Percentiles rank a stretch among this genome's conserved stretches.
These are phyloP conservation scores for Septoria petroselini DNA, from an alignment of 2,329 filamentous ascomycete species.

Conservation along the genomic window DNA sequence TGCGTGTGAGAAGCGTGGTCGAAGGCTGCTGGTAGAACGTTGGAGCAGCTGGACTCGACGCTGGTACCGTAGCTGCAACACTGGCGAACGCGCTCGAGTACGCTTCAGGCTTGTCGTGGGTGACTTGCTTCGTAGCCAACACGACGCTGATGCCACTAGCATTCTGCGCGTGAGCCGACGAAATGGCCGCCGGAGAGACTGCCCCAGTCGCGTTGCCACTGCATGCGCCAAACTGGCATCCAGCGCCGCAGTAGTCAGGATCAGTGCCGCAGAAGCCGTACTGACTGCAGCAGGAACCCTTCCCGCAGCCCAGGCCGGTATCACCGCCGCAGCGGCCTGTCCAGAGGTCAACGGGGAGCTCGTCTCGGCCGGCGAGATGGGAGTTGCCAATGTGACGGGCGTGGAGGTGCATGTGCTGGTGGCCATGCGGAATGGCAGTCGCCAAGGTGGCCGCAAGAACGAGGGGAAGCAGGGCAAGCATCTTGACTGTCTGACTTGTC, in stretches of 20 bases:
- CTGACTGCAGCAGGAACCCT: conserved; percentile 28
- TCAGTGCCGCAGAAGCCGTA: conserved; percentile 30
- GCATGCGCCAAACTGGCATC: conserved; percentile 30
- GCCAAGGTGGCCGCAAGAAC: conserved; percentile 17
- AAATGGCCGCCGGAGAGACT: conserved; percentile 2
- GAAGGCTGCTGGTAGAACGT: conserved; percentile 11
- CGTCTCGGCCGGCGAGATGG: conserved; percentile 22
- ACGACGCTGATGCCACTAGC: conserved; percentile 11
- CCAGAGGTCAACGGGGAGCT: conserved; percentile 17
- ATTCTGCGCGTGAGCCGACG: conserved; percentile 9
- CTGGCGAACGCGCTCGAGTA: background rate
- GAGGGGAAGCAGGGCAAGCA: conserved; percentile 16
- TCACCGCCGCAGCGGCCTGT: conserved; percentile 26
- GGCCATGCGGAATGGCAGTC: conserved; percentile 19
- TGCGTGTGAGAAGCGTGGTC: conserved; percentile 4
- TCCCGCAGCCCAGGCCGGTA: conserved; percentile 22
- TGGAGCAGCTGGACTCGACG: background rate
- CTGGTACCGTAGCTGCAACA: background rate
- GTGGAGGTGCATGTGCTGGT: conserved; percentile 17
- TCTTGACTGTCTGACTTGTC: conserved; percentile 7
- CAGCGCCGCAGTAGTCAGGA: conserved; percentile 27
- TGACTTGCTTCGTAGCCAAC: conserved; percentile 1
- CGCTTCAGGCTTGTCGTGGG: conserved; percentile 3
- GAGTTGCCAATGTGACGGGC: conserved; percentile 13
- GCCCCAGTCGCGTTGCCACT: conserved; percentile 10